phyloP scores from a whole-genome alignment of 495 filamentous ascomycete genomes.

The Penicillium steckii region DNA sequence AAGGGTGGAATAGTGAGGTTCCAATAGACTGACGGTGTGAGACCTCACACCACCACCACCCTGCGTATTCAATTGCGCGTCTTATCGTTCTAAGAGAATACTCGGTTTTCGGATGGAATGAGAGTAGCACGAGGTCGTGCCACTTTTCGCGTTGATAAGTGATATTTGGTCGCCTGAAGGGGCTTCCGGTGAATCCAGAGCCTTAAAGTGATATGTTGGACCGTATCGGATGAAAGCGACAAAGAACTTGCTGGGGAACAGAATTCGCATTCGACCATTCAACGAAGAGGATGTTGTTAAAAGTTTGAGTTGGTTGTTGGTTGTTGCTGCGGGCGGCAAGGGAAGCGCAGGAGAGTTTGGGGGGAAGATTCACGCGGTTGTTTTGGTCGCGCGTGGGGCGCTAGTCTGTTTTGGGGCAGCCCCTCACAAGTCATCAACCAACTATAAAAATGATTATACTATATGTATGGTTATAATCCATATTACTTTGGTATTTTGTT shows the following conservation, averaged over 20 bases:
- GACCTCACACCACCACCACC: no score
- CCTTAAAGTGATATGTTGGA: no score
- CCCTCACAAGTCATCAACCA: conserved; percentile 8
- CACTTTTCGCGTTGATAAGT: conserved; percentile 9
- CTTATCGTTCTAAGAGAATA: neutral
- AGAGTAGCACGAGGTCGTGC: conserved; percentile 6
- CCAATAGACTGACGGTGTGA: neutral
- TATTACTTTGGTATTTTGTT: no score
- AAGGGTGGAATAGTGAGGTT: conserved; percentile 1
- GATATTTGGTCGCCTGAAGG: no score
- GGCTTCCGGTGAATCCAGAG: no score
- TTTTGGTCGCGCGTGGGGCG: conserved; percentile 51
- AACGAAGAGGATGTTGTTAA: no score
- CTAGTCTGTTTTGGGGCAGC: conserved; percentile 39
- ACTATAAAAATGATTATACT: no score
- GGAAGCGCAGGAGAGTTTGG: conserved; percentile 25
- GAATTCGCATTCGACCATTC: neutral
- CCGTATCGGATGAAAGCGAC: neutral
- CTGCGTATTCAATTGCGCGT: conserved; percentile 8
- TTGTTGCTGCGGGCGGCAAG: conserved; percentile 24
- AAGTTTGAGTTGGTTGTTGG: no score
- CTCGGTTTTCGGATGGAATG: neutral
- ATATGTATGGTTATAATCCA: no score
- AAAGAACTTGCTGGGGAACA: no score
- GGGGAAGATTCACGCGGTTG: conserved; percentile 44